These are phyloP conservation scores for Dictyostelium brefeldianum DNA, from an alignment of 78 protist genomes.

Conservation along the genomic window DNA sequence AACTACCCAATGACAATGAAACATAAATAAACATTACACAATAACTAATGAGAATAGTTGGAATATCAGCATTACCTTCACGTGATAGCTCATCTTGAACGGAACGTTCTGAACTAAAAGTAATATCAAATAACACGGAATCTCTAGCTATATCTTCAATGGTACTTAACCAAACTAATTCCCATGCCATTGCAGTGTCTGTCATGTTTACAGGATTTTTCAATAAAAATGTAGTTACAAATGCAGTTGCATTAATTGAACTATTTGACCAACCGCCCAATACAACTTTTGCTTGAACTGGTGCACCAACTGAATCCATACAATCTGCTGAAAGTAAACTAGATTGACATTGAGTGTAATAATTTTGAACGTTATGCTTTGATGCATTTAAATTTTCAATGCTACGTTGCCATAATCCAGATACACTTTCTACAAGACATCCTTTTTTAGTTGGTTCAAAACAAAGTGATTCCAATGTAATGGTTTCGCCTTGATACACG, in stretches of 20 bases:
- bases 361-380: too few relatives aligned
- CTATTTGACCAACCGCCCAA: constrained; percentile 69
- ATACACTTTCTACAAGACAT: constrained; percentile 37
- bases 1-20: constrained; percentile 85
- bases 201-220: not conserved
- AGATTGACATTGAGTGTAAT: not conserved
- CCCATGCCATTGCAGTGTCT: constrained; percentile 65
- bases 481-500: not conserved
- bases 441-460: constrained; percentile 64
- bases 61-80: constrained; percentile 77
- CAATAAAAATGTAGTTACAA: constrained; percentile 55
- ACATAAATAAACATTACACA: constrained; percentile 85
- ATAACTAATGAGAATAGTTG: constrained; percentile 70
- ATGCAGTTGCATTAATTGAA: constrained; percentile 30
- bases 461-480: constrained; percentile 30
- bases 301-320: constrained; percentile 69
- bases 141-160: not conserved
- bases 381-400: not conserved
- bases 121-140: not conserved
- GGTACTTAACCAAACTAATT: constrained; percentile 26
- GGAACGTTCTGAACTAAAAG: constrained; percentile 54
- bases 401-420: constrained; percentile 65
- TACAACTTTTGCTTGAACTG: constrained; percentile 51
- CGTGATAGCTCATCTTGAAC: constrained; percentile 82
- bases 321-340: not conserved